Evolutionary conservation across 2,329 filamentous ascomycete species (phyloP).

Genomic region (Colletotrichum ledebouriae): DNA sequence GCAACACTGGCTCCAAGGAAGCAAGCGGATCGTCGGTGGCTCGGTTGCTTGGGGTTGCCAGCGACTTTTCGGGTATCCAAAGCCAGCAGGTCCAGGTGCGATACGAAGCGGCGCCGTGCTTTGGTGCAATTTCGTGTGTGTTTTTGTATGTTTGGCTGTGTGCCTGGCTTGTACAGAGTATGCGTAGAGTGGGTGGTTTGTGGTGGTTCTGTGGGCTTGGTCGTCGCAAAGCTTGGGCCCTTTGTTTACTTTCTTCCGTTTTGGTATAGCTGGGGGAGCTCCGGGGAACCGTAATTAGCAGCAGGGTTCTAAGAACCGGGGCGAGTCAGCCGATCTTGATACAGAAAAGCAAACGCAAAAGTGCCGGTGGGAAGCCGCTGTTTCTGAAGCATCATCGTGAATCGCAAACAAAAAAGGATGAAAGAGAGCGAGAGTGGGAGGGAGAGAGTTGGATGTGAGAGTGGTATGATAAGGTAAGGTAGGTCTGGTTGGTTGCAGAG

Average conservation of each 20-base stretch:
- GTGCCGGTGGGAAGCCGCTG: slow-evolving; percentile 33
- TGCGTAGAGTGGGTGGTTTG: slow-evolving; percentile 9
- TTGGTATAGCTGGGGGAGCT: slow-evolving; percentile 51
- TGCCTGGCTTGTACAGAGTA: slow-evolving; percentile 5
- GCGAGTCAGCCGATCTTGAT: slow-evolving; percentile 41
- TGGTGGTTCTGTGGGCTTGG: slow-evolving; percentile 34
- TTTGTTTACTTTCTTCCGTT: slow-evolving; percentile 59
- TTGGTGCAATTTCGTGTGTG: neutral
- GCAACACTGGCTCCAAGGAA: slow-evolving; percentile 34
- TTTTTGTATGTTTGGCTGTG: neutral
- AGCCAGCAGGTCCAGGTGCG: slow-evolving; percentile 28
- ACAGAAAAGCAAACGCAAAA: slow-evolving; percentile 41
- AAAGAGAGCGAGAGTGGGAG: slow-evolving; percentile 3
- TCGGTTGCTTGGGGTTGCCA: slow-evolving; percentile 33
- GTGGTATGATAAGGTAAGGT: slow-evolving; percentile 21
- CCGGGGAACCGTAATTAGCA: slow-evolving; percentile 40
- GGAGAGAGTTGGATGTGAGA: slow-evolving; percentile 15
- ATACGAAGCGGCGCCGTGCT: slow-evolving; percentile 8
- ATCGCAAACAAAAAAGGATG: slow-evolving; percentile 23
- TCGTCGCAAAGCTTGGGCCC: slow-evolving; percentile 50
- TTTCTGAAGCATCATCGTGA: slow-evolving; percentile 47
- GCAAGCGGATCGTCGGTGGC: slow-evolving; percentile 36
- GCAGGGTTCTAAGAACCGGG: slow-evolving; percentile 40
- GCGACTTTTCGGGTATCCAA: slow-evolving; percentile 30
- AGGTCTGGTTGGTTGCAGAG: slow-evolving; percentile 13